Base-by-base conservation (phyloP, 768 basidiomycete species). In the Trametes meyenii region DNA sequence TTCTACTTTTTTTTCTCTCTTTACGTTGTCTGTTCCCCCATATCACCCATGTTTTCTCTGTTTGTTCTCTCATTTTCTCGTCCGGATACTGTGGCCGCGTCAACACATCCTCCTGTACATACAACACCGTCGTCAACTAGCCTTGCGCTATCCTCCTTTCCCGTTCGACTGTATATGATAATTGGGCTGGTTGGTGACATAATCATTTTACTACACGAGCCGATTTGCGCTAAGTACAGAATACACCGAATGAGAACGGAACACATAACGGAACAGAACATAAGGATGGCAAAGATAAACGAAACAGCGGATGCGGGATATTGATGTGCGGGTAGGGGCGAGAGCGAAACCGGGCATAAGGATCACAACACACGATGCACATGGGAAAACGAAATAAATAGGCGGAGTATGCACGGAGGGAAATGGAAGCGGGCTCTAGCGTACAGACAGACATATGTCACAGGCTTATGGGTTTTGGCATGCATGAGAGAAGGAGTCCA, bases 1-100 rank as follows among this genome's bases (percentile, higher is more conserved):
- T 66, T 64, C 57, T 61, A 55, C 51, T 50, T 51, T 64, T 70
- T 60, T 68, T 45, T 60, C 74, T 71, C 69, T 73, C 60, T 73
- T 76, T 70, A 67, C 69, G 70, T 64, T 53, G 52, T 66, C 49
- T 55, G 62, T 60, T 55, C 66, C 50, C 57, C 54, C 60, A 33
- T 48, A 36, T 51, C 26, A 57, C 42, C 46, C 11, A 33, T 33
- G 21, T 63, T 42, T 38, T 44, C 50, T n/a, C 49, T 45, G 43
- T 24, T 48, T 36, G 14, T 56, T 46, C 49, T 33, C 46, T 40
- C 54, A 19, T n/a, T 35, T n/a, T 48, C 35, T 8, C 62, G 46
- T 55, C 12, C 26, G 46, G 50, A 46, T 60, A 26, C 49, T 50
- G 36, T 35, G 57, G 57, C 44, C 24, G 40, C 40, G 49, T 49